A percentile compares a stretch with the other conserved stretches of the same genome.
Evolutionary conservation across 371 early-diverging fungal species (phyloP).

Genomic region (Mortierella sp.): DNA sequence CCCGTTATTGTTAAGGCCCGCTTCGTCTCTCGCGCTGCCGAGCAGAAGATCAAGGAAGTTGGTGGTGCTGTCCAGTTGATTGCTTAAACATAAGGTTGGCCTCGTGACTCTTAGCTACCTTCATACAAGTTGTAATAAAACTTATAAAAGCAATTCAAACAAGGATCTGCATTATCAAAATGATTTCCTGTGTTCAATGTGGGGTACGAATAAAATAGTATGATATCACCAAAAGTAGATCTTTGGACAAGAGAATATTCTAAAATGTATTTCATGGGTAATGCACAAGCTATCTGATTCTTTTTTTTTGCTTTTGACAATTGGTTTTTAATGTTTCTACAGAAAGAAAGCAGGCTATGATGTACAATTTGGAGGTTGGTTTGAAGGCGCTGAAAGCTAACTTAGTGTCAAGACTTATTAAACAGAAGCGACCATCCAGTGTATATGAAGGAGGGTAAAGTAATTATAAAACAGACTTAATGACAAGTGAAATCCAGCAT

Average conservation of each 20-base stretch:
- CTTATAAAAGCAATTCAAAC: slow-evolving; percentile 17
- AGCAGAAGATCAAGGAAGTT: slow-evolving; percentile 98
- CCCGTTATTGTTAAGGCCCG: slow-evolving; percentile 99
- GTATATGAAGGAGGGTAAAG: slow-evolving; percentile 19
- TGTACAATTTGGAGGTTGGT: slow-evolving; percentile 37
- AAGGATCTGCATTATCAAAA: not conserved
- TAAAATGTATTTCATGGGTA: no score
- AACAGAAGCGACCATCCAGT: slow-evolving; percentile 16
- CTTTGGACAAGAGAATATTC: no score
- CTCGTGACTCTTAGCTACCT: slow-evolving; percentile 1
- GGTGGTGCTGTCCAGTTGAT: slow-evolving; percentile 88
- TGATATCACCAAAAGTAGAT: no score
- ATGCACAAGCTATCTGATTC: not conserved
- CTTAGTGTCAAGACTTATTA: slow-evolving; percentile 3
- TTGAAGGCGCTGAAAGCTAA: slow-evolving; percentile 21
- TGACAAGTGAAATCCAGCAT: slow-evolving; percentile 3
- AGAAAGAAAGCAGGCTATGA: slow-evolving; percentile 52
- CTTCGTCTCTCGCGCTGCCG: slow-evolving; percentile 94
- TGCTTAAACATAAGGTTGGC: slow-evolving; percentile 49
- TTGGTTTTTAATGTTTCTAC: slow-evolving; percentile 45
- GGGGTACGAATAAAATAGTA: no score
- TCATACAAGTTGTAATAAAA: slow-evolving; percentile 23
- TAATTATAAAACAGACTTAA: slow-evolving; percentile 43
- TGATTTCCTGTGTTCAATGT: no score
- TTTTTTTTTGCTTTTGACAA: slow-evolving; percentile 25